Evolutionary conservation across 495 filamentous ascomycete species (phyloP).

Genomic region (Friedmanniomyces simplex): DNA sequence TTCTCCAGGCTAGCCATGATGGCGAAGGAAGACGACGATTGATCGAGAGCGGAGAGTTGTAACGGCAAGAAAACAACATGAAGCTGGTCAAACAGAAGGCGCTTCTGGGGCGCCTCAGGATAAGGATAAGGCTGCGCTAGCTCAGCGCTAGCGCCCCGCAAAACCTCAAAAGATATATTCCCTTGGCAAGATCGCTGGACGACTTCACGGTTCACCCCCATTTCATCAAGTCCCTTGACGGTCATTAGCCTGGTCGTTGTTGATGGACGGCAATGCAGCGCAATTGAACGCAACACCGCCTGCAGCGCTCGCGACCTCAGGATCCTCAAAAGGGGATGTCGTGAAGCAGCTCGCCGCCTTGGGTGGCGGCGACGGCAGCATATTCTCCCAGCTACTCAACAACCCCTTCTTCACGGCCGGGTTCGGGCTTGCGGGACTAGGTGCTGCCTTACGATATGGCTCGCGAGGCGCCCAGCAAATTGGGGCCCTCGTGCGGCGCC

Average conservation of each 20-base stretch:
- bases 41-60: not conserved
- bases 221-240: too few relatives aligned
- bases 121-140: not conserved
- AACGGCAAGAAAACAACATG: not conserved
- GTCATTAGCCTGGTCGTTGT: not conserved
- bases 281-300: not conserved
- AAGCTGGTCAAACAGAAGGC: not conserved
- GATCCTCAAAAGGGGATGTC: conserved; percentile 12
- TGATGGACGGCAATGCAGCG: conserved; percentile 24
- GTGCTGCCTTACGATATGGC: conserved; percentile 61
- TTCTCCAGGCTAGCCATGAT: conserved; percentile 24
- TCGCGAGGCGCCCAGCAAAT: conserved; percentile 61
- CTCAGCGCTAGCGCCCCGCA: conserved; percentile 3
- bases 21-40: not conserved
- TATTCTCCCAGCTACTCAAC: conserved; percentile 46
- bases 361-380: conserved; percentile 19
- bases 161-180: too few relatives aligned
- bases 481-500: conserved; percentile 60
- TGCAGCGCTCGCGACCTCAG: conserved; percentile 10
- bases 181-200: too few relatives aligned
- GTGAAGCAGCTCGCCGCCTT: conserved; percentile 11
- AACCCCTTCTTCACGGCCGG: conserved; percentile 65
- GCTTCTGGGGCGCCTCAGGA: not conserved
- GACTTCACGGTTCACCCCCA: not conserved
- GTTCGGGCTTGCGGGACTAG: conserved; percentile 81